These are phyloP conservation scores for Secale cereale DNA, from an alignment of 176 grass and related monocot genomes.

Conservation along the genomic window DNA sequence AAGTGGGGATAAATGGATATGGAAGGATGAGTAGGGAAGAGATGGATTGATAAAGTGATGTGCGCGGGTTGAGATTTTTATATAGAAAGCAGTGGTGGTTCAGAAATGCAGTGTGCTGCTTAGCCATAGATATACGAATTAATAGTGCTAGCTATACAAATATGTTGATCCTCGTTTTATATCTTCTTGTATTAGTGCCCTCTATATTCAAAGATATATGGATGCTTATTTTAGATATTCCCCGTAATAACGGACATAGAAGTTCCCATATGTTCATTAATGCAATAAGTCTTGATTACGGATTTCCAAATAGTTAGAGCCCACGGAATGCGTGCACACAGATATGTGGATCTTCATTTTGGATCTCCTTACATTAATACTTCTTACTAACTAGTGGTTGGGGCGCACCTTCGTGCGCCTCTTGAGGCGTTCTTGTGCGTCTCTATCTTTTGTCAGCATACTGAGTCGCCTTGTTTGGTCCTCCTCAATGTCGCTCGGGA, in stretches of 20 bases:
- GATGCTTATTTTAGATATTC: not conserved
- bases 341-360: not conserved
- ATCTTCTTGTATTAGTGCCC: not conserved
- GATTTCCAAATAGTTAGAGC: not conserved
- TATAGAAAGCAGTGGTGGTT: not conserved
- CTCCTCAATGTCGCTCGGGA: too few relatives aligned
- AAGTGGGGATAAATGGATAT: not conserved
- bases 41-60: not conserved
- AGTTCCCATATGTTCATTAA: not conserved
- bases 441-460: too few relatives aligned
- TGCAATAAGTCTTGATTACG: too few relatives aligned
- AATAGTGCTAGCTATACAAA: not conserved
- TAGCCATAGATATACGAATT: not conserved
- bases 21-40: not conserved
- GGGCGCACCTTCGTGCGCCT: too few relatives aligned
- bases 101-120: not conserved
- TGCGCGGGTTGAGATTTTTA: not conserved
- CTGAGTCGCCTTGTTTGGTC: too few relatives aligned
- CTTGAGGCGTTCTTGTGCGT: too few relatives aligned
- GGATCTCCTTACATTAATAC: not conserved
- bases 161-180: not conserved
- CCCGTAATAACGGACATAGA: too few relatives aligned
- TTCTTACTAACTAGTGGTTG: too few relatives aligned
- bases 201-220: not conserved
- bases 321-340: not conserved